Percentiles rank a stretch among this genome's conserved stretches.
These are phyloP conservation scores for Symbiodinium natans DNA, from an alignment of 73 alveolate species.

Conservation along the genomic window DNA sequence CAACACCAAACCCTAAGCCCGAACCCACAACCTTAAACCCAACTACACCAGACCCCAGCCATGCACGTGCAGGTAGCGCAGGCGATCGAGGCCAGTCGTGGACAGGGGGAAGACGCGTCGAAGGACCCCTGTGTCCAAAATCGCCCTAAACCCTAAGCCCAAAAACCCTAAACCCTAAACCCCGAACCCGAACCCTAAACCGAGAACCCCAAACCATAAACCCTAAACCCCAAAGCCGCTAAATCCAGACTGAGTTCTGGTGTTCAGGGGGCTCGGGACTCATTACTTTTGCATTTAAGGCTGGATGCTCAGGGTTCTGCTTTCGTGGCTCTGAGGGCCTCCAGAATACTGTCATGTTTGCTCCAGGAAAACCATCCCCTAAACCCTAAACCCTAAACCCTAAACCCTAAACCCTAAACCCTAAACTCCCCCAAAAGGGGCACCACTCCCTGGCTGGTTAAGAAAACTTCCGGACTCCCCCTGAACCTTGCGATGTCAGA, in stretches of 20 bases:
- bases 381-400: background rate
- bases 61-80: background rate
- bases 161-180: too few relatives aligned
- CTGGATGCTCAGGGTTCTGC: background rate
- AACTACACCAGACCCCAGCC: too few relatives aligned
- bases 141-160: too few relatives aligned
- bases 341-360: too few relatives aligned
- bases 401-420: background rate
- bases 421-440: background rate
- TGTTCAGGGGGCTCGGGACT: background rate
- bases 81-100: constrained; percentile 8
- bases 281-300: background rate
- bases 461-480: too few relatives aligned
- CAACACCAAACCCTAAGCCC: too few relatives aligned
- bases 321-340: background rate
- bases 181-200: background rate
- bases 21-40: too few relatives aligned
- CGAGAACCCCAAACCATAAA: background rate
- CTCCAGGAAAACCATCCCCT: too few relatives aligned
- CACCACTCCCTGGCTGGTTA: background rate
- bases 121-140: background rate
- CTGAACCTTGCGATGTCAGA: too few relatives aligned
- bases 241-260: too few relatives aligned
- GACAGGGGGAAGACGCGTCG: background rate
- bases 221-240: background rate